These are phyloP conservation scores for Candida albicans DNA, from an alignment of 1,139 yeast species.

Conservation along the genomic window DNA sequence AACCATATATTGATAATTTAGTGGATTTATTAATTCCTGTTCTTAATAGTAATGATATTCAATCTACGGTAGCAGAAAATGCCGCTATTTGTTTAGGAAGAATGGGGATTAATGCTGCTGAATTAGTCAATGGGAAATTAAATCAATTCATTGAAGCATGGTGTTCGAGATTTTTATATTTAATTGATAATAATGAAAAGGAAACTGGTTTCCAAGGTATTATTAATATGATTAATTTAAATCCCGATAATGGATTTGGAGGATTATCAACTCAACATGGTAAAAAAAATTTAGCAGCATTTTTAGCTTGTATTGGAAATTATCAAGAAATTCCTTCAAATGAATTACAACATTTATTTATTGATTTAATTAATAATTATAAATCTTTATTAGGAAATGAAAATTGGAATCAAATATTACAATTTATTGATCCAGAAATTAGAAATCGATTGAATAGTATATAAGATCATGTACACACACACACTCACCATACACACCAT, in stretches of 20 bases:
- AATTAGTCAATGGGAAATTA: slow-evolving; percentile 54
- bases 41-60: slow-evolving; percentile 56
- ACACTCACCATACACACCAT: not conserved
- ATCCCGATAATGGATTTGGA: slow-evolving; percentile 65
- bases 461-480: slow-evolving; percentile 1
- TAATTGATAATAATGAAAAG: slow-evolving; percentile 78
- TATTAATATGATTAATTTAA: slow-evolving; percentile 60
- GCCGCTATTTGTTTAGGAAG: slow-evolving; percentile 95
- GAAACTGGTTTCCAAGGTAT: slow-evolving; percentile 79
- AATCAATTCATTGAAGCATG: slow-evolving; percentile 60
- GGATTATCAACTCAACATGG: slow-evolving; percentile 47
- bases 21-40: slow-evolving; percentile 65
- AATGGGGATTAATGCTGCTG: slow-evolving; percentile 63
- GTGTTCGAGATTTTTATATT: slow-evolving; percentile 63
- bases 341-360: slow-evolving; percentile 44
- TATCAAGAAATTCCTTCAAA: slow-evolving; percentile 56
- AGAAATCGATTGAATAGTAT: slow-evolving; percentile 9
- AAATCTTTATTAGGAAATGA: slow-evolving; percentile 49
- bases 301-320: slow-evolving; percentile 64
- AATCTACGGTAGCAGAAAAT: slow-evolving; percentile 74
- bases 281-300: slow-evolving; percentile 50
- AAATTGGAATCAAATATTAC: slow-evolving; percentile 33
- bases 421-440: slow-evolving; percentile 23
- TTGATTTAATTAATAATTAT: slow-evolving; percentile 46
- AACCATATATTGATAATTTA: slow-evolving; percentile 62